These are phyloP conservation scores for Hibiscus syriacus DNA, from an alignment of 345 rosid genomes.

Conservation along the genomic window DNA sequence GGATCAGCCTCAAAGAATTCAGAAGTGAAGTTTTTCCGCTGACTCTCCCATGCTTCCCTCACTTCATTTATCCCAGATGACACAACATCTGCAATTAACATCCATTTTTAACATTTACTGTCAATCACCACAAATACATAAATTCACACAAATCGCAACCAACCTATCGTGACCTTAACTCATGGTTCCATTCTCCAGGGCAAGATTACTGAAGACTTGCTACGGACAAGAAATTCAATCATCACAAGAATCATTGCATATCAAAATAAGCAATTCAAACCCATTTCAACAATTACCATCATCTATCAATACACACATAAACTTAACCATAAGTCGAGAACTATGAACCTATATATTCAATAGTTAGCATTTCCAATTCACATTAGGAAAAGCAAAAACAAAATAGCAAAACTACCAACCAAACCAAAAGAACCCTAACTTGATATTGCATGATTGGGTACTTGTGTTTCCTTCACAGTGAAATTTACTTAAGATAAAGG, in stretches of 20 bases:
- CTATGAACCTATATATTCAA: background rate
- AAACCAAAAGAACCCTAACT: background rate
- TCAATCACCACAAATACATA: background rate
- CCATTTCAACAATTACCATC: background rate
- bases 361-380: background rate
- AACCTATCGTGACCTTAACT: background rate
- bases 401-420: background rate
- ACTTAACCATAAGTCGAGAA: background rate
- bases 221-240: background rate
- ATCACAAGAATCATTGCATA: no score
- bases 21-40: slow-evolving; percentile 47
- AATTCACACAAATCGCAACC: no score
- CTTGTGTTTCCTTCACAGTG: no score
- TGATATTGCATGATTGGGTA: background rate
- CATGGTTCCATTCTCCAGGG: background rate
- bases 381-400: background rate
- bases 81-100: slow-evolving; percentile 32
- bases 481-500: background rate
- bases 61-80: slow-evolving; percentile 55
- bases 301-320: background rate
- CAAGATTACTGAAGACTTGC: background rate
- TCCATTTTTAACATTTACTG: background rate
- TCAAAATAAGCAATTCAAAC: background rate
- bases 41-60: slow-evolving; percentile 77
- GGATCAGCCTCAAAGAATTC: slow-evolving; percentile 88